These are phyloP conservation scores for Carex littledalei DNA, from an alignment of 176 grass and related monocot genomes.

Conservation along the genomic window DNA sequence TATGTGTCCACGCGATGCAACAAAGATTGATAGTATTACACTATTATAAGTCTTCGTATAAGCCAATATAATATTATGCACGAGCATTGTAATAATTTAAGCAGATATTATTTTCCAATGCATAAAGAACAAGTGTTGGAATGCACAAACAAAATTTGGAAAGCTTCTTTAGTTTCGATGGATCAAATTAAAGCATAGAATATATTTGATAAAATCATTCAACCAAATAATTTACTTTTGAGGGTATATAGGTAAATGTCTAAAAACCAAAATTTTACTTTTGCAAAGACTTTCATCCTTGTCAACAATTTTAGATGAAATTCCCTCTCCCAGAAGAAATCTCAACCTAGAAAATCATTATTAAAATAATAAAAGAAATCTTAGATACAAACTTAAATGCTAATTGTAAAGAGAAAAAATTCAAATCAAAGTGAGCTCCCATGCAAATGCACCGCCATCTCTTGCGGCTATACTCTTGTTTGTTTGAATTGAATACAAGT, in stretches of 20 bases:
- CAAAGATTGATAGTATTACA: too few species aligned
- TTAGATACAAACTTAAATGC: neutral
- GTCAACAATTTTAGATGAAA: conserved; percentile 48
- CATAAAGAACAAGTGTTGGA: too few species aligned
- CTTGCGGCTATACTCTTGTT: conserved; percentile 71
- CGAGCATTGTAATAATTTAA: too few species aligned
- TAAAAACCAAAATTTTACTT: conserved; percentile 39
- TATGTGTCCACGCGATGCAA: too few species aligned
- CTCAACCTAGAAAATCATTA: conserved; percentile 50
- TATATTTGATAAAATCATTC: neutral
- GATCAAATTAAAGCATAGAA: conserved; percentile 47
- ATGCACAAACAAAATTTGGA: conserved; percentile 38
- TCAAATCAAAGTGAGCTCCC: conserved; percentile 74
- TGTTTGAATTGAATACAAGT: conserved; percentile 72
- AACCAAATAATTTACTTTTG: neutral
- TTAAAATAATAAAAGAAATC: conserved; percentile 4
- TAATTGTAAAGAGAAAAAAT: neutral
- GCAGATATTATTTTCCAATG: too few species aligned
- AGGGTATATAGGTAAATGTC: neutral
- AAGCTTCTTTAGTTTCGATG: conserved; percentile 62
- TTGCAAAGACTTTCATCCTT: conserved; percentile 82
- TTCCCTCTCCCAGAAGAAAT: conserved; percentile 77
- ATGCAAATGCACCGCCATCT: conserved; percentile 60
- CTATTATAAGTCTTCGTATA: too few species aligned
- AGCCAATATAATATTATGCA: too few species aligned